Evolutionary conservation across 2,329 filamentous ascomycete genomes (phyloP).

Genomic region (Aureobasidium sp.): DNA sequence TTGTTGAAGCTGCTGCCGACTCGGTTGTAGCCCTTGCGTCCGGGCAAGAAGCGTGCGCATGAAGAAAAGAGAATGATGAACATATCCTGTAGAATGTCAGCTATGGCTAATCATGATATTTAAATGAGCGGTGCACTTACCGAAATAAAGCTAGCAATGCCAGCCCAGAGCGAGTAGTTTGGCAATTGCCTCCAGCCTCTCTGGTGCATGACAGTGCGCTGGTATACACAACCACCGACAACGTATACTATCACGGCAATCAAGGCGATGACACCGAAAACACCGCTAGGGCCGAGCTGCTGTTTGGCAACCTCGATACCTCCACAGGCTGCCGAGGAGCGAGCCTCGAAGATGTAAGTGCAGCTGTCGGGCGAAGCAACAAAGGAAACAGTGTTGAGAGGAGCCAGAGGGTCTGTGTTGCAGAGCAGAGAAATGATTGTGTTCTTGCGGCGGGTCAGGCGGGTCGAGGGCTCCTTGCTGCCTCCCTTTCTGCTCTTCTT

Average conservation of each 20-base stretch:
- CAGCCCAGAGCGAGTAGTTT: constrained; percentile 88
- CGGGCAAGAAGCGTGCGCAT: constrained; percentile 59
- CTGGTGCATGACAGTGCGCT: constrained; percentile 88
- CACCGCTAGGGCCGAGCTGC: constrained; percentile 59
- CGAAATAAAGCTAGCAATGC: constrained; percentile 75
- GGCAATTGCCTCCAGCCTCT: constrained; percentile 92
- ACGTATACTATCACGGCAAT: constrained; percentile 81
- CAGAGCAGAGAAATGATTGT: constrained; percentile 90
- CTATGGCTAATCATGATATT: too few species aligned
- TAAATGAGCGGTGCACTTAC: constrained; percentile 44
- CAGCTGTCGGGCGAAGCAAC: constrained; percentile 80
- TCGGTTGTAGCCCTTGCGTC: constrained; percentile 59
- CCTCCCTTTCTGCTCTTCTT: constrained; percentile 21
- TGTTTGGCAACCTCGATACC: constrained; percentile 54
- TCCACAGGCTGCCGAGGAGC: constrained; percentile 77
- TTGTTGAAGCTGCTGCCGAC: constrained; percentile 50
- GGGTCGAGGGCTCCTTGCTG: constrained; percentile 31
- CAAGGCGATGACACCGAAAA: constrained; percentile 80
- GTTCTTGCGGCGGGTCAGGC: constrained; percentile 64
- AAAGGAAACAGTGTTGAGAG: constrained; percentile 68
- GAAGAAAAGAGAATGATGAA: constrained; percentile 63
- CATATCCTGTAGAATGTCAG: constrained; percentile 38
- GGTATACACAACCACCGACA: constrained; percentile 89
- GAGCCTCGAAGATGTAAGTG: constrained; percentile 91
- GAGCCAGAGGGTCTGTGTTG: constrained; percentile 68